phyloP scores from a whole-genome alignment of 495 filamentous ascomycete genomes.

The Penicillium argentinense region DNA sequence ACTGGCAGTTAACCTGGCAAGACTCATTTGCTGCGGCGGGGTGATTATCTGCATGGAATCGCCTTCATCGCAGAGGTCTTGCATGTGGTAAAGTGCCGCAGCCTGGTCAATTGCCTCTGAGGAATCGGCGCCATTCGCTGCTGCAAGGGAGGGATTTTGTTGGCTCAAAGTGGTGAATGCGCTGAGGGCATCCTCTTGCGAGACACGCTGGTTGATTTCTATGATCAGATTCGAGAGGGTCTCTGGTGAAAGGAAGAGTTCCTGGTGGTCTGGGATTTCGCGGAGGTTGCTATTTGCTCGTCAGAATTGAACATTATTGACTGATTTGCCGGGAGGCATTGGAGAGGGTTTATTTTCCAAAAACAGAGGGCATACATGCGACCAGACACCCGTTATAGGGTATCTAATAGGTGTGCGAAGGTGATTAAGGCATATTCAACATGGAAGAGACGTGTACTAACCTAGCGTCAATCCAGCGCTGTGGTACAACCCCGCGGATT shows the following conservation, averaged over 20 bases:
- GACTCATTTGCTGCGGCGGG: conserved; percentile 25
- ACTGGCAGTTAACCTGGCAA: conserved; percentile 31
- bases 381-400: too few relatives aligned
- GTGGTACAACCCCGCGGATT: conserved; percentile 68
- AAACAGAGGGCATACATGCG: too few relatives aligned
- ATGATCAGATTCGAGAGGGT: conserved; percentile 81
- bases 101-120: conserved; percentile 60
- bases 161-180: conserved; percentile 21
- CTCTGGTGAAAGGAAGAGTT: conserved; percentile 80
- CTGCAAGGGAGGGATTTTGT: conserved; percentile 16
- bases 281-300: conserved; percentile 66
- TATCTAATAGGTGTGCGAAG: background rate
- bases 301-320: conserved; percentile 9
- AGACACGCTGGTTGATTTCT: conserved; percentile 79
- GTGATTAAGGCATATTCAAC: background rate
- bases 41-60: conserved; percentile 59
- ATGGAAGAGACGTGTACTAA: conserved; percentile 32
- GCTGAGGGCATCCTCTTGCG: conserved; percentile 36
- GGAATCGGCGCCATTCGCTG: conserved; percentile 21
- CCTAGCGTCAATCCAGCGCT: conserved; percentile 79
- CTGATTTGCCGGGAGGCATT: background rate
- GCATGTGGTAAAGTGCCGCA: conserved; percentile 66
- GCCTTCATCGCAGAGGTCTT: conserved; percentile 67
- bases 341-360: background rate
- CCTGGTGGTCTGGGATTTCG: conserved; percentile 91